Percentiles rank a stretch among this genome's conserved stretches.
phyloP scores from a whole-genome alignment of 1,139 yeast species.

The Diutina pseudorugosa region DNA sequence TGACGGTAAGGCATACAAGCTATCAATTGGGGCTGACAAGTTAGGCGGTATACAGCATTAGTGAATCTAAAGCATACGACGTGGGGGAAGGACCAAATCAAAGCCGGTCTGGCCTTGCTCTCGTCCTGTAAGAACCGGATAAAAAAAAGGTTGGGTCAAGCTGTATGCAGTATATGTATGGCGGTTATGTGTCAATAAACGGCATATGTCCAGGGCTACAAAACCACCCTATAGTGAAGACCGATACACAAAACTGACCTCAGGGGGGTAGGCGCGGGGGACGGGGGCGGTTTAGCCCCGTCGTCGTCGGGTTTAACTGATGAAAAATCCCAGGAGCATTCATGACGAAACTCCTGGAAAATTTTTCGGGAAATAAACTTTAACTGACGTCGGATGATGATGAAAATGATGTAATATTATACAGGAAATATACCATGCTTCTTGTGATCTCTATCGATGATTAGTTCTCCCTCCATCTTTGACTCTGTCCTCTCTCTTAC shows the following conservation, averaged over 20 bases:
- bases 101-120: not conserved
- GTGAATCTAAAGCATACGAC: not conserved
- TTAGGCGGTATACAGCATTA: not conserved
- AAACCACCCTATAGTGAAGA: no score
- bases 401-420: not conserved
- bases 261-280: no score
- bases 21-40: not conserved
- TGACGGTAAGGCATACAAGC: no score
- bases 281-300: no score
- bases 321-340: no score
- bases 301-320: no score
- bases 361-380: no score
- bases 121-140: not conserved
- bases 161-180: not conserved
- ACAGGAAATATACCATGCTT: not conserved
- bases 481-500: slow-evolving; percentile 7
- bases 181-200: not conserved
- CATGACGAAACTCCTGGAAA: no score
- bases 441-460: no score
- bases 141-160: not conserved
- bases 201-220: no score
- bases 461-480: not conserved
- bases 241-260: no score
- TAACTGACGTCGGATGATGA: not conserved
- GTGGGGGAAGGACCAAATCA: not conserved